These are phyloP conservation scores for Lasiosphaeris hirsuta DNA, from an alignment of 495 filamentous ascomycete genomes.

Conservation along the genomic window DNA sequence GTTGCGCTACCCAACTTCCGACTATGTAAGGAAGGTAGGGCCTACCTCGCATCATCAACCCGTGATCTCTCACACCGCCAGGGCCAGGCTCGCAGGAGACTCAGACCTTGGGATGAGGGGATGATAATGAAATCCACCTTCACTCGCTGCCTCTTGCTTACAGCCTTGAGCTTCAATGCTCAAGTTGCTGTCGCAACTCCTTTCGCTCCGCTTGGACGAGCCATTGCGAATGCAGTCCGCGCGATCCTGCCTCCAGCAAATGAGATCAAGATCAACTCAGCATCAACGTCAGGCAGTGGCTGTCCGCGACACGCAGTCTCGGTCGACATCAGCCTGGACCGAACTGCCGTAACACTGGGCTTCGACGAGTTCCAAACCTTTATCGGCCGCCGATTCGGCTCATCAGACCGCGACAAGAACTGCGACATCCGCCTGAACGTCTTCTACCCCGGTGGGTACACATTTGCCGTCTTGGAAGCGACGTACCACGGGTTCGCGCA, in stretches of 20 bases:
- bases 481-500: slow-evolving; percentile 50
- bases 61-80: too few species aligned
- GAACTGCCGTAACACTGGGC: slow-evolving; percentile 45
- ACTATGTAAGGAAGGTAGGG: too few species aligned
- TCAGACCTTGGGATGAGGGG: too few species aligned
- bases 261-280: slow-evolving; percentile 38
- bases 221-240: too few species aligned
- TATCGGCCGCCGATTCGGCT: slow-evolving; percentile 32
- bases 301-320: slow-evolving; percentile 45
- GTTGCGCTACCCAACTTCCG: too few species aligned
- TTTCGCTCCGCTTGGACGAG: too few species aligned
- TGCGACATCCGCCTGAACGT: slow-evolving; percentile 50
- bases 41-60: too few species aligned
- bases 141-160: too few species aligned
- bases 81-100: too few species aligned
- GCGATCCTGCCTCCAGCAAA: not conserved
- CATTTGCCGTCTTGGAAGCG: slow-evolving; percentile 44
- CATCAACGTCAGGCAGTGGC: slow-evolving; percentile 47
- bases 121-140: too few species aligned
- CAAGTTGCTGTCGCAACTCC: too few species aligned
- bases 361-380: slow-evolving; percentile 49
- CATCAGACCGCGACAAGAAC: slow-evolving; percentile 38
- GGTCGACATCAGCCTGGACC: slow-evolving; percentile 39
- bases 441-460: slow-evolving; percentile 50
- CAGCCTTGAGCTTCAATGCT: too few species aligned